Conservation (phyloP, 805 yeast genomes). For the Priceomyces castillae region DNA sequence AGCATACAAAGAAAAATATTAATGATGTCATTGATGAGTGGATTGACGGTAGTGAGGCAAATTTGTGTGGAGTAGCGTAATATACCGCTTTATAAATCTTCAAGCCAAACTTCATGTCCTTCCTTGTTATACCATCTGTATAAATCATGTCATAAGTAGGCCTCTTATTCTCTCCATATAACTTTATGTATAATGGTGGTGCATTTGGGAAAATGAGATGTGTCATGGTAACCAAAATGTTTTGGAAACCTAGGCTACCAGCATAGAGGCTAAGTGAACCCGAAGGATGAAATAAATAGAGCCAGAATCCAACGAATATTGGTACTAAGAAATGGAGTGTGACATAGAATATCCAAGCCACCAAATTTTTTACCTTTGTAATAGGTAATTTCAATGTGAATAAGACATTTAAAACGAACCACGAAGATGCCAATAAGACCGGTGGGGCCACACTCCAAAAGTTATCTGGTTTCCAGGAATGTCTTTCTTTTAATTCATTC, state of each 20-base stretch:
- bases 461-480: slow-evolving; percentile 6
- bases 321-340: slow-evolving; percentile 61
- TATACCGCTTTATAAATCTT: slow-evolving; percentile 60
- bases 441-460: slow-evolving; percentile 29
- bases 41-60: slow-evolving; percentile 62
- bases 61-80: slow-evolving; percentile 66
- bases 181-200: slow-evolving; percentile 70
- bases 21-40: slow-evolving; percentile 65
- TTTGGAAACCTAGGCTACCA: slow-evolving; percentile 57
- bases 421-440: slow-evolving; percentile 40
- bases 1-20: slow-evolving; percentile 43
- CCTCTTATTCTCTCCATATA: slow-evolving; percentile 54
- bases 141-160: slow-evolving; percentile 66
- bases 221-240: slow-evolving; percentile 56
- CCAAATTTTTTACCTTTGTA: slow-evolving; percentile 46
- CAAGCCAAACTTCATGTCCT: slow-evolving; percentile 62
- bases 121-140: slow-evolving; percentile 68
- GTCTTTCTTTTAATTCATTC: slow-evolving; percentile 1
- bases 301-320: slow-evolving; percentile 57
- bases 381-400: slow-evolving; percentile 42
- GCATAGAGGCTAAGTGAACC: slow-evolving; percentile 56
- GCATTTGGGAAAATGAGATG: slow-evolving; percentile 67
- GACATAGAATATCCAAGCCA: slow-evolving; percentile 64
- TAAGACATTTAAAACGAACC: slow-evolving; percentile 50
- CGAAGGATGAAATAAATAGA: slow-evolving; percentile 66